Evolutionary conservation across 768 basidiomycete genomes (phyloP).

Genomic region (Lentinula sp.): DNA sequence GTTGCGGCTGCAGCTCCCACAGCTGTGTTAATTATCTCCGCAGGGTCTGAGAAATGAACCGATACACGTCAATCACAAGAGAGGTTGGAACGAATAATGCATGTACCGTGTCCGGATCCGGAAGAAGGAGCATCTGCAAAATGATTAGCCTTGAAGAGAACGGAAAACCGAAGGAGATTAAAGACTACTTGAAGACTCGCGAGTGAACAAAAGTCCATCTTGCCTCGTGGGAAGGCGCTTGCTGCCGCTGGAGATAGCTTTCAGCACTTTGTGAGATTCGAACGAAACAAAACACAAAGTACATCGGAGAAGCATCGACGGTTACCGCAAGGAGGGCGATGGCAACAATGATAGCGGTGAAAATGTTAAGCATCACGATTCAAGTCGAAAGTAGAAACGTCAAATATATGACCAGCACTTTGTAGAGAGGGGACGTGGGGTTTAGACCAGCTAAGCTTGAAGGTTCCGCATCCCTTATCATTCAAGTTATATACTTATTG

Average conservation of each 20-base stretch:
- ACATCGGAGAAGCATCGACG: not conserved
- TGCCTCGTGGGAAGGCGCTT: no score
- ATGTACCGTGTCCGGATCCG: no score
- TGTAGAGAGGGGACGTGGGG: not conserved
- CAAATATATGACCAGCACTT: not conserved
- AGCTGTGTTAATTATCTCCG: not conserved
- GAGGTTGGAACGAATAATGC: no score
- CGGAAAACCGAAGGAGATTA: no score
- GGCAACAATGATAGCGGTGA: not conserved
- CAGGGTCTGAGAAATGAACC: not conserved
- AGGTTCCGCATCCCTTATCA: not conserved
- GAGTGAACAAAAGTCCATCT: no score
- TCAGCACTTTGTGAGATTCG: no score
- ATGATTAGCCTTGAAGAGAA: no score
- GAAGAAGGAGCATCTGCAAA: no score
- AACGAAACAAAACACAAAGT: no score
- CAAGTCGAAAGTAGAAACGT: not conserved
- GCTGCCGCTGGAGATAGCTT: no score
- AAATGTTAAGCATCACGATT: not conserved
- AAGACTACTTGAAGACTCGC: no score
- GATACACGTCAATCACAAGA: no score
- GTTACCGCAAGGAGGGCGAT: not conserved
- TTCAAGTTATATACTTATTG: not conserved
- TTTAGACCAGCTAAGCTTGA: constrained; percentile 2
- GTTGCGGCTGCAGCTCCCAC: not conserved